A percentile compares a stretch with the other conserved stretches of the same genome.
These are phyloP conservation scores for Fusarium setosum DNA, from an alignment of 2,329 filamentous ascomycete species.

Conservation along the genomic window DNA sequence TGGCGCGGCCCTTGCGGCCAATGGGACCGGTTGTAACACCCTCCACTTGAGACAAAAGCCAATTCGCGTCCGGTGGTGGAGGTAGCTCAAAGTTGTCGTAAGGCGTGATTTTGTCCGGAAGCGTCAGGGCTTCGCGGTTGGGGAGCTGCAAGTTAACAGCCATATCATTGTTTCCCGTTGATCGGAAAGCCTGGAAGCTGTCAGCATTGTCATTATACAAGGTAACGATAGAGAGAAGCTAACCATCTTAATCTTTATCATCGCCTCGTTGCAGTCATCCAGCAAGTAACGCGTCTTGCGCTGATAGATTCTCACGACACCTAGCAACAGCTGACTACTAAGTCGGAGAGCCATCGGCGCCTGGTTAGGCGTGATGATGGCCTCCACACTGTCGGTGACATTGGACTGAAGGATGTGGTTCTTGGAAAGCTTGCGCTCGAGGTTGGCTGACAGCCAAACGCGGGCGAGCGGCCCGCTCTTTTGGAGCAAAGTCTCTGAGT, in stretches of 20 bases:
- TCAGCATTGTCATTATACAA: conserved; percentile 42
- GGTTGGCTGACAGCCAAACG: conserved; percentile 97
- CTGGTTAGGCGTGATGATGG: conserved; percentile 92
- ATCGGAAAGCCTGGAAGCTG: conserved; percentile 82
- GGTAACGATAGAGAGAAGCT: conserved; percentile 34
- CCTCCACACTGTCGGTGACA: conserved; percentile 92
- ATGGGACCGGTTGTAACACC: conserved; percentile 65
- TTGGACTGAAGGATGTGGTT: conserved; percentile 95
- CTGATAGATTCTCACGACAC: conserved; percentile 97
- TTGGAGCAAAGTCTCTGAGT: conserved; percentile 93
- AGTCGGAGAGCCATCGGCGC: conserved; percentile 94
- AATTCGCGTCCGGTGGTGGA: conserved; percentile 88
- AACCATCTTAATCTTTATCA: conserved; percentile 99
- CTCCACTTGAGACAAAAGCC: conserved; percentile 82
- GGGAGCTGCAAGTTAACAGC: conserved; percentile 84
- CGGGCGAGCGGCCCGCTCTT: conserved; percentile 97
- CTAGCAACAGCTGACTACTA: conserved; percentile 92
- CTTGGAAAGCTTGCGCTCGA: conserved; percentile 98
- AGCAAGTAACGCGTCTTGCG: conserved; percentile 95
- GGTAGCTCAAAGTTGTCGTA: conserved; percentile 83
- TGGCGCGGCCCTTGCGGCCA: conserved; percentile 67
- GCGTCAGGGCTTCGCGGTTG: conserved; percentile 85
- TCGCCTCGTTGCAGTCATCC: conserved; percentile 96
- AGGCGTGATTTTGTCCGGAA: conserved; percentile 93
- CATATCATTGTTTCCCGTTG: conserved; percentile 94